Base-by-base conservation (phyloP, 495 filamentous ascomycete species). In the Penicillium odoratum region DNA sequence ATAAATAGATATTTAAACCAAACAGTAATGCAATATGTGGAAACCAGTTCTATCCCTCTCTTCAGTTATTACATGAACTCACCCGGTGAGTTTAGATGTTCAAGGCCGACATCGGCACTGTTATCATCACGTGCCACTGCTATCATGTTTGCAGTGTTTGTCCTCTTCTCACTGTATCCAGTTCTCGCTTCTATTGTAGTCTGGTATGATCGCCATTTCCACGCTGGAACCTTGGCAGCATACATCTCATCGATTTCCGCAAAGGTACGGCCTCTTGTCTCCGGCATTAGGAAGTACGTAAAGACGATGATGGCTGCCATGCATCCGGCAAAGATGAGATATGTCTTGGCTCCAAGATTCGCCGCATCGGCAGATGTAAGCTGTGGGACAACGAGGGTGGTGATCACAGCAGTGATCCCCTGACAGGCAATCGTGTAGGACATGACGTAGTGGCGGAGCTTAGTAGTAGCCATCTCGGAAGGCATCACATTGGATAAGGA, bases 221-320 rank as follows among this genome's bases (percentile, higher is more conserved):
- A 67, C 53, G 69, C 67, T 1, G 64, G 76, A 21, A 87, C 66
- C 4, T 78, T 77, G 36, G 76, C 66, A 63, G 86, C 77, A 63
- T 89, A 89, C 34, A 89, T 70, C 5, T 88, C 53, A 65, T 90
- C 87, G 31, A 90, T 70, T 67, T 91, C 87, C 8, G 82, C 86
- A 64, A 85, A 90, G 0, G 85, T 85, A 10, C 85, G 77, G 0
- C 84, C 86, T 5, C 78, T 73, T 6, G 86, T 82, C 60, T 91
- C 88, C 0, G 88, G 88, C 2, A 91, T 75, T 1, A 87, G 77
- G 76, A 89, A 88, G 70, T 82, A 91, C 0, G 79, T 78, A 74
- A 85, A 90, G 31, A 88, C 59, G 33, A 88, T 79, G 59, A 82
- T 86, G 46, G 81, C 63, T 57, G 59, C 66, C 73, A 74, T 74